phyloP scores from a whole-genome alignment of 139 green algal species.

The Microglena sp. region DNA sequence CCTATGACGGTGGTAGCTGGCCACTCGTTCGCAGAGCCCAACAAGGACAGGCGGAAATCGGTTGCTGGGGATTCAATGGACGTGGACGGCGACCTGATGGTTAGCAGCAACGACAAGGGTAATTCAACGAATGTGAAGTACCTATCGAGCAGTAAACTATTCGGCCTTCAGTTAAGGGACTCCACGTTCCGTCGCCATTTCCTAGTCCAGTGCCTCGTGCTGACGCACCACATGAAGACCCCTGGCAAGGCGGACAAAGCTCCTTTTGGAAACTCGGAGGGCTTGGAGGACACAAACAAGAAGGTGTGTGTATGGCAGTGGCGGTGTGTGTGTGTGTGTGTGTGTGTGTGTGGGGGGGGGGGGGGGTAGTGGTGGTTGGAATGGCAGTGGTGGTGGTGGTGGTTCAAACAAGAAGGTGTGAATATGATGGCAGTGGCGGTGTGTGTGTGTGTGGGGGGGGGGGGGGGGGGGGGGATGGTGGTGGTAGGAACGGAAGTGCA shows the following conservation, averaged over 20 bases:
- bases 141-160: conserved; percentile 60
- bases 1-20: too few species aligned
- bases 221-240: conserved; percentile 17
- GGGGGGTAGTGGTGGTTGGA: neutral
- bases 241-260: conserved; percentile 2
- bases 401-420: neutral
- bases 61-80: too few species aligned
- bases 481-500: too few species aligned
- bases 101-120: too few species aligned
- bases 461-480: too few species aligned
- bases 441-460: neutral
- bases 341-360: neutral
- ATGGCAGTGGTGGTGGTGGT: neutral
- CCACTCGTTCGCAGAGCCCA: too few species aligned
- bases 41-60: too few species aligned
- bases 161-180: conserved; percentile 63
- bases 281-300: too few species aligned
- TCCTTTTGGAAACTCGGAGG: conserved; percentile 11
- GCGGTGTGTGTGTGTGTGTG: too few species aligned
- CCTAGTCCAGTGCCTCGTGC: conserved; percentile 42
- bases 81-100: too few species aligned
- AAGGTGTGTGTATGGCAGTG: too few species aligned
- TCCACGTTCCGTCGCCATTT: conserved; percentile 66
- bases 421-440: neutral
- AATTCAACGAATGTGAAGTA: conserved; percentile 63